Conservation (phyloP, 176 grass and related monocot species). For the Chloris gayana region DNA sequence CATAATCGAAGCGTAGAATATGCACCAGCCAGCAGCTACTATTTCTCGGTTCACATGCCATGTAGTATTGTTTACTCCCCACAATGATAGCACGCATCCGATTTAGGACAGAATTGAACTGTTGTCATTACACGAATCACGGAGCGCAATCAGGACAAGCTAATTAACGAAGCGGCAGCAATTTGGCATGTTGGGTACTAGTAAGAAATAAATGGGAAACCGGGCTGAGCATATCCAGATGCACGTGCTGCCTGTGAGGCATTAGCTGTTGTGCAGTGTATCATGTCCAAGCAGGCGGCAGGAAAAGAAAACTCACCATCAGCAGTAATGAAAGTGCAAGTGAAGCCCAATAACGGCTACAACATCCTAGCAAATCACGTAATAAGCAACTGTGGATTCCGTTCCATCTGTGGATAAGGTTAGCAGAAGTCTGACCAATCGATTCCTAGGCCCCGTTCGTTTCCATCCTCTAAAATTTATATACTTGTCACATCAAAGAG, state of each 20-base stretch:
- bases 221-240: not conserved
- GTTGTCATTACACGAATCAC: slow-evolving; percentile 7
- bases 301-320: too few relatives aligned
- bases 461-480: too few relatives aligned
- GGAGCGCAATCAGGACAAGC: not conserved
- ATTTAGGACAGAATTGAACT: not conserved
- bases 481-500: too few relatives aligned
- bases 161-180: not conserved
- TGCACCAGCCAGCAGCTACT: not conserved
- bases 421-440: not conserved
- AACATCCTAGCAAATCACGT: not conserved
- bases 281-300: not conserved
- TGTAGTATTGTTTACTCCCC: too few relatives aligned
- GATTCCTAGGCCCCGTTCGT: too few relatives aligned
- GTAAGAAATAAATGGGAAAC: not conserved
- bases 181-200: not conserved
- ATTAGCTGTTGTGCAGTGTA: slow-evolving; percentile 9
- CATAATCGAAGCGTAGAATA: not conserved
- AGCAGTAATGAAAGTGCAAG: not conserved
- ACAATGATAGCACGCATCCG: too few relatives aligned
- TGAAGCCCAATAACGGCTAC: not conserved
- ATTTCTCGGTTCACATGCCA: too few relatives aligned
- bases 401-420: not conserved
- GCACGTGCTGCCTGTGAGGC: slow-evolving; percentile 29
- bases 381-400: not conserved